phyloP scores from a whole-genome alignment of 1,139 yeast genomes.

The Lodderomyces jiufengensis region DNA sequence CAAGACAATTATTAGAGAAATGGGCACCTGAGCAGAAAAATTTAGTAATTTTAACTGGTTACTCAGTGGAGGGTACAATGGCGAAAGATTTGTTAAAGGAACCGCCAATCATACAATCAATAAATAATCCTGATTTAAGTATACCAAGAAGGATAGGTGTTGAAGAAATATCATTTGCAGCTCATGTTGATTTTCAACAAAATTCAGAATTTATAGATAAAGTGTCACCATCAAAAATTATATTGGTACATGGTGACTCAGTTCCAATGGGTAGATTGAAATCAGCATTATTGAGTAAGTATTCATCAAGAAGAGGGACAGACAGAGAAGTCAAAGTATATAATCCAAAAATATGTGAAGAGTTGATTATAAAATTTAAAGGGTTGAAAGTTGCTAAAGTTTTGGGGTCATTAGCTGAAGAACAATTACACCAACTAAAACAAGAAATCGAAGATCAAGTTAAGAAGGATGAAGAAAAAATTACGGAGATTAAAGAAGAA shows the following conservation, averaged over 20 bases:
- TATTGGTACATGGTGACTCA: slow-evolving; percentile 96
- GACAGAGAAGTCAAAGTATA: slow-evolving; percentile 89
- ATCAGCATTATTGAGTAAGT: slow-evolving; percentile 86
- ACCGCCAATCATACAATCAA: slow-evolving; percentile 84
- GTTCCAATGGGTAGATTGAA: slow-evolving; percentile 97
- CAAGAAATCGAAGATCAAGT: slow-evolving; percentile 25
- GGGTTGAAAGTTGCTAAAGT: slow-evolving; percentile 87
- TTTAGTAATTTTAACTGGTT: slow-evolving; percentile 86
- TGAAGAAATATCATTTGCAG: slow-evolving; percentile 98
- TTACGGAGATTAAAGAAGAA: slow-evolving; percentile 15
- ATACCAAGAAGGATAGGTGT: slow-evolving; percentile 84
- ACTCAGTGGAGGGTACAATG: slow-evolving; percentile 97
- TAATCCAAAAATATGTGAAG: slow-evolving; percentile 91
- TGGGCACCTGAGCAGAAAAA: slow-evolving; percentile 98
- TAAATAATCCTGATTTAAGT: slow-evolving; percentile 70
- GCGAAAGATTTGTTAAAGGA: slow-evolving; percentile 86
- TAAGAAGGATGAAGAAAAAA: slow-evolving; percentile 16
- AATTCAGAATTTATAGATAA: slow-evolving; percentile 86
- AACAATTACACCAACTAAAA: slow-evolving; percentile 34
- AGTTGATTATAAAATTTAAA: slow-evolving; percentile 69
- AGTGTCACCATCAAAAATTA: slow-evolving; percentile 78
- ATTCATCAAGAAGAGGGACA: slow-evolving; percentile 76
- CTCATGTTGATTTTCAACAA: slow-evolving; percentile 96
- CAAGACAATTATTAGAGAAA: slow-evolving; percentile 83
- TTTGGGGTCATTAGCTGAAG: slow-evolving; percentile 69